Conservation (phyloP, 2,329 filamentous ascomycete species). For the Phyllosticta citribraziliensis region DNA sequence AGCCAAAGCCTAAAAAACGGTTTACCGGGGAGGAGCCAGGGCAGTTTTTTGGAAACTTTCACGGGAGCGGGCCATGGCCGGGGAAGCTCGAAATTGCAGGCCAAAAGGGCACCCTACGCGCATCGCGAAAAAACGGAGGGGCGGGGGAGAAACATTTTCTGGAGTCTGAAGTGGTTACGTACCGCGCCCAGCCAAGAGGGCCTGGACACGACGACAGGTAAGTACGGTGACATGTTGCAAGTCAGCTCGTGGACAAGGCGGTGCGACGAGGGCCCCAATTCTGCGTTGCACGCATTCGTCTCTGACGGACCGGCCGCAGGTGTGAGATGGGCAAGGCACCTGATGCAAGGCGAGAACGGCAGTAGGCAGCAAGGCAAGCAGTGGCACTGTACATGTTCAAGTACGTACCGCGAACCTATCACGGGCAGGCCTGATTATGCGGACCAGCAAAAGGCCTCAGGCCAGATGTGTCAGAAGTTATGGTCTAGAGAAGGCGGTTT, state of each 20-base stretch:
- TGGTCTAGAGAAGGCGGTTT: not conserved
- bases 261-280: not conserved
- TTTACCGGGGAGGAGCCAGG: not conserved
- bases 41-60: not conserved
- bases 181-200: not conserved
- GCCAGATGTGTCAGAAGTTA: not conserved
- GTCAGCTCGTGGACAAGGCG: not conserved
- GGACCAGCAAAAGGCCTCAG: not conserved
- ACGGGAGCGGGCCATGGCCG: not conserved
- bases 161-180: not conserved
- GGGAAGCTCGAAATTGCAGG: constrained; percentile 1
- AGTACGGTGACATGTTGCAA: not conserved
- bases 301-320: not conserved
- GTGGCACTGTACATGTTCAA: not conserved
- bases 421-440: not conserved
- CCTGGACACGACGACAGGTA: not conserved
- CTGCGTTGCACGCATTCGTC: not conserved
- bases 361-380: not conserved
- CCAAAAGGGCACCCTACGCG: not conserved
- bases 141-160: not conserved
- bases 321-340: not conserved
- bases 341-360: not conserved
- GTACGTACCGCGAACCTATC: not conserved
- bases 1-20: not conserved
- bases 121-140: not conserved